Conservation (phyloP, 257 asterid genomes). For the Primulina tabacum region DNA sequence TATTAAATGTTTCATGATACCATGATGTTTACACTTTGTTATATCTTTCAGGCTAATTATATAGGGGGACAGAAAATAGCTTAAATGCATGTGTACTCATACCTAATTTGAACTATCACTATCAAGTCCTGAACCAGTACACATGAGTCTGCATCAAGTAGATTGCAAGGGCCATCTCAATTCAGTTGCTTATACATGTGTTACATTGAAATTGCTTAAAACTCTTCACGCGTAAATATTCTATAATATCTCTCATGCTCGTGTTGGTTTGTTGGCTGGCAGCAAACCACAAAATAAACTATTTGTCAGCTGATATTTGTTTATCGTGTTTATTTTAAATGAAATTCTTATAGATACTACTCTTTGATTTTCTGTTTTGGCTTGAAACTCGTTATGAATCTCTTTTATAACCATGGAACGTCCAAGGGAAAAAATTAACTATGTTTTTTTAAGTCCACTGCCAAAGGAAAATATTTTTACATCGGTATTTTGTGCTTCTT, state of each 20-base stretch:
- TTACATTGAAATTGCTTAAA: background rate
- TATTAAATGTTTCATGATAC: conserved; percentile 20
- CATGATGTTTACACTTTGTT: conserved; percentile 13
- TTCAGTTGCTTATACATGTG: background rate
- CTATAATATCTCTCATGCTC: background rate
- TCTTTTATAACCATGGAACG: conserved; percentile 13
- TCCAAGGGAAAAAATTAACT: conserved; percentile 19
- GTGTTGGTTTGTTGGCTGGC: background rate
- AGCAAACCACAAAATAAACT: background rate
- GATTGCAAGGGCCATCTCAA: background rate
- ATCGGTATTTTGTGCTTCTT: conserved; percentile 2
- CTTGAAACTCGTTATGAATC: conserved; percentile 20
- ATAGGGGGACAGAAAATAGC: conserved; percentile 18
- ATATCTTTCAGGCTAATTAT: conserved; percentile 14
- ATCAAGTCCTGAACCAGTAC: conserved; percentile 6
- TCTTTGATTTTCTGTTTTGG: conserved; percentile 12
- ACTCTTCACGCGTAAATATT: no score
- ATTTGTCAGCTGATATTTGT: background rate
- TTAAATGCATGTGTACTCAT: conserved; percentile 16
- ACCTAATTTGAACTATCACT: conserved; percentile 6
- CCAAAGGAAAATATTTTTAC: background rate
- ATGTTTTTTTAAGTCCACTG: conserved; percentile 10
- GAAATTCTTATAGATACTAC: conserved; percentile 1
- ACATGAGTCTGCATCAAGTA: conserved; percentile 2
- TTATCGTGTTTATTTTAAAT: conserved; percentile 4